phyloP scores from a whole-genome alignment of 768 basidiomycete genomes.

The Lactifluus rugatus region DNA sequence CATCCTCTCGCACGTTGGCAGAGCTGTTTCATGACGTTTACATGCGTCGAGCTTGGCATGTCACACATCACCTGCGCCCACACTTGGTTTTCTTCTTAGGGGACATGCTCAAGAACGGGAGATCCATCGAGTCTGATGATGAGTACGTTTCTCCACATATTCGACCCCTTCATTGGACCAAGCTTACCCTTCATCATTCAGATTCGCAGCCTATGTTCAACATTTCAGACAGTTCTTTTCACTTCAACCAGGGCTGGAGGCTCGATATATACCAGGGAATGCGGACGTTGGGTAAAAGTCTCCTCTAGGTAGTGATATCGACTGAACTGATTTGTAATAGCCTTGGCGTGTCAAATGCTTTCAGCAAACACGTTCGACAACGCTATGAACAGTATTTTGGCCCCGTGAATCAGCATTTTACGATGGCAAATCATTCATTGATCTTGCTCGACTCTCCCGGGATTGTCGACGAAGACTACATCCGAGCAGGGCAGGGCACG shows the following conservation, averaged over 20 bases:
- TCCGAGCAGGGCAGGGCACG: conserved; percentile 39
- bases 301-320: too few relatives aligned
- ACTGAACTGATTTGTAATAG: neutral
- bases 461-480: conserved; percentile 78
- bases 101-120: conserved; percentile 86
- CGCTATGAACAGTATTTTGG: conserved; percentile 60
- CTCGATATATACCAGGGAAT: conserved; percentile 78
- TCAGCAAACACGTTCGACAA: conserved; percentile 35
- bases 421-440: conserved; percentile 60
- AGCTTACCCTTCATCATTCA: conserved; percentile 24
- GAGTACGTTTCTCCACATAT: conserved; percentile 35
- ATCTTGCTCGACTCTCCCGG: conserved; percentile 67
- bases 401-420: conserved; percentile 50
- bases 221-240: conserved; percentile 67
- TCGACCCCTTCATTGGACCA: neutral
- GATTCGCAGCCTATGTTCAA: conserved; percentile 61
- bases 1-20: conserved; percentile 58
- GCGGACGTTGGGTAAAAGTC: conserved; percentile 67
- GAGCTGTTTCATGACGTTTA: conserved; percentile 69
- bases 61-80: conserved; percentile 46
- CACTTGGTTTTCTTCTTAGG: conserved; percentile 77
- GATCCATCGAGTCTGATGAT: conserved; percentile 47
- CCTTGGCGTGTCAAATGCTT: conserved; percentile 12
- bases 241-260: conserved; percentile 35
- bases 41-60: conserved; percentile 76